Base-by-base conservation (phyloP, 345 rosid genomes). In the Salix arbutifolia region DNA sequence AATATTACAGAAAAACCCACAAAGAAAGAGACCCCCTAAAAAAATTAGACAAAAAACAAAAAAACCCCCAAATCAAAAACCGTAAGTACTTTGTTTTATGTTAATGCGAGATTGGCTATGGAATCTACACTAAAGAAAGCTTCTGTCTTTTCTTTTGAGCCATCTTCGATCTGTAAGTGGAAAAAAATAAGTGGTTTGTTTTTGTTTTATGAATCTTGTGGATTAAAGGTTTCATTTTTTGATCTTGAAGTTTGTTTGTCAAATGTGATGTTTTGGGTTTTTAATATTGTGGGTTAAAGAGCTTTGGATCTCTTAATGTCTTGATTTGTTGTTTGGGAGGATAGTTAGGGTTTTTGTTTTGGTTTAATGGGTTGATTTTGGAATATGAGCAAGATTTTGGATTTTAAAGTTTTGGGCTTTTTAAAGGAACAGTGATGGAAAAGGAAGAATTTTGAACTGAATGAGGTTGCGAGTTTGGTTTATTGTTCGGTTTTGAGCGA, bases 131-230 rank as follows among this genome's bases (percentile, higher is more conserved):
- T 25, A 69, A 21, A 21, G 52, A 28, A 28, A 66, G 46, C 58
- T 78, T 31, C 52, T 60, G 33, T 65, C 67, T 50, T 77, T 64
- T 66, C 60, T 72, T 75, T 48, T 46, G 44, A 18, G 62, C 71
- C 74, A 35, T 72, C 73, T 74, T 76, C 78, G 89, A 86, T 86
- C 89, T 86, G 89, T 86, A 77, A 79, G 85, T 84, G n/a, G 16
- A 18, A 31, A 13, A 30, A 8, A 19, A 30, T 31, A 30, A 71
- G 8, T 68, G 19, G 13, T 23, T 60, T 23, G 11, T 67, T 46
- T 30, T 65, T 64, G 30, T 13, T 18, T 65, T 73, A 4, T 38
- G 40, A 58, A 73, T 38, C 42, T 48, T 37, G 56, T 25, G 13
- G 64, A 48, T 79, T 75, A 8, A 9, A 17, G 12, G 14, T 52